Base-by-base conservation (phyloP, 306 rosid genomes). In the Prunus dulcis region DNA sequence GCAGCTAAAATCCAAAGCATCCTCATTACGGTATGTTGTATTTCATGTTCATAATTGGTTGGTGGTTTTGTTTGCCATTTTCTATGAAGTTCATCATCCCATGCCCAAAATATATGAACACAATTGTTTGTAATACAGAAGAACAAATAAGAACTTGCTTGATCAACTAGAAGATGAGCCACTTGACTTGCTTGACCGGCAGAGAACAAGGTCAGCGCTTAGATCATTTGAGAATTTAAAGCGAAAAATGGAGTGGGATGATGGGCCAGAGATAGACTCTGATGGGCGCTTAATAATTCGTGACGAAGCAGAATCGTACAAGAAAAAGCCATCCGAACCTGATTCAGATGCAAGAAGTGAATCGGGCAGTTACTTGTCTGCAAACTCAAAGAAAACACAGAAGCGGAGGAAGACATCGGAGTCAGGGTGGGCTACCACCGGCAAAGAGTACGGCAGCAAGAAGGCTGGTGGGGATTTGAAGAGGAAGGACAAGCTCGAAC, bases 381-480 rank as follows among this genome's bases (percentile, higher is more conserved):
- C 2, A 1, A 87, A 78, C 67, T 87, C 93, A 15, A 92, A 83
- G 86, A 88, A 80, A 75, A 78, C 32, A 49, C 88, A 85, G 75
- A 95, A 95, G 85, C 87, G 92, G 46, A 88, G 91, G 63, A 95
- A 80, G 79, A 94, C 90, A 63, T 80, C 84, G 0, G 93, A 88
- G 41, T 81, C 96, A 6, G 98, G 97, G 50, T 87, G 96, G 98
- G 96, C 97, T n/a, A 86, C 93, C 87, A 92, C 91, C 0, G 98
- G 98, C 32, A 86, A 70, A 6, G 98, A 90, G 82, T 95, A 95
- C 81, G 84, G 87, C n/a, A 95, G 90, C 92, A 95, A 87, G 86
- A 95, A 87, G 67, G 98, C 98, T 11, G 77, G 89, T 20, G 98
- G 98, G 55, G 98, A 95, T 82, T 76, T 95, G 80, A 90, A 88